Base-by-base conservation (phyloP, 2,329 filamentous ascomycete species). In the Colletotrichum liaoningense region DNA sequence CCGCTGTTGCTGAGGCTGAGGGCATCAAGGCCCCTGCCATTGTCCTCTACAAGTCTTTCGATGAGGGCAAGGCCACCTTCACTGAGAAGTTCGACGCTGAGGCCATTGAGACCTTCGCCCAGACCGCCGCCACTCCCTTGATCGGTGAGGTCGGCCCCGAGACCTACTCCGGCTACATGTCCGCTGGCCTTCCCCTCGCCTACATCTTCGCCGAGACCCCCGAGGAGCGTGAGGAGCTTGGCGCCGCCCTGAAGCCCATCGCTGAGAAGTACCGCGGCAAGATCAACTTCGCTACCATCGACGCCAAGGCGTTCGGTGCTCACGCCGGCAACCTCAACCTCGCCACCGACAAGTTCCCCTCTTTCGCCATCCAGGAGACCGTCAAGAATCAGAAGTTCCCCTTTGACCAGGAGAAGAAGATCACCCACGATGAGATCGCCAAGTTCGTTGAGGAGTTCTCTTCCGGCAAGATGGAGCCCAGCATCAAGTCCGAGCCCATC, bases 301-400 rank as follows among this genome's bases (percentile, higher is more conserved):
- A 99, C 82, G 95, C 97, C 78, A 94, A 94, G 88, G 85, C 93
- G 74, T 99, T 97, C 82, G 97, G 97, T 82, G 95, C 96, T 78
- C 97, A 99, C 86, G 95, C 95, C 78, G 92, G 91, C 80, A 99
- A 99, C 92, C 91, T 99, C 78, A 99, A 99, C 91, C 94, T 99
- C 76, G 95, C 97, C 87, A 90, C 94, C 75, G 94, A 96, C 88
- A 93, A 95, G 85, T 99, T 97, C 93, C 97, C 97, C 75, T 93
- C 96, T 74, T 99, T 99, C 85, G 97, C 95, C 81, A 98, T 99
- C 84, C 97, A 99, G 87, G 94, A 98, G 83, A 95, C 93, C 67
- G 89, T 90, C 83, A 98, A 97, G 91, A 98, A 98, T 90, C 91
- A 94, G 86, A 99, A 99, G 89, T 99, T 93, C 89, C 97, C 97